phyloP scores from a whole-genome alignment of 202 grass and related monocot species.

The Panicum virgatum region DNA sequence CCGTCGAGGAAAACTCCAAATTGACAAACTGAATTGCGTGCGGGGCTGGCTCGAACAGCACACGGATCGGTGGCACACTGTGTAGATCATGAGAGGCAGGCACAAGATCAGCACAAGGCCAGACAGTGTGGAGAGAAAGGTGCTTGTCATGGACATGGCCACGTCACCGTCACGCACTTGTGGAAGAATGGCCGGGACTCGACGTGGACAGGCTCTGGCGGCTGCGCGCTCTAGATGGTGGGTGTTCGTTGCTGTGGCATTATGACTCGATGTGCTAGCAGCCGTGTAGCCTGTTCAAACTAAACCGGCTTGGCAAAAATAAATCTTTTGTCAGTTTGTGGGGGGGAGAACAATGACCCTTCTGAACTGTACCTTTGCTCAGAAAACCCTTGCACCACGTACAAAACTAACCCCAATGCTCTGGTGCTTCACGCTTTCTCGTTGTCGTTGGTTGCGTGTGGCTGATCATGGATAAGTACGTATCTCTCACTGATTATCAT shows the following conservation, averaged over 20 bases:
- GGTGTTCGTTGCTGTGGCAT: neutral
- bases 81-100: neutral
- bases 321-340: neutral
- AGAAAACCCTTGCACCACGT: neutral
- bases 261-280: neutral
- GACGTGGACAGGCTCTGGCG: neutral
- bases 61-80: neutral
- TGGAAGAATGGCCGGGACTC: neutral
- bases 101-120: neutral
- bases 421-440: too few relatives aligned
- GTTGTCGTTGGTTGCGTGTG: neutral
- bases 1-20: neutral
- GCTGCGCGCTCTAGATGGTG: neutral
- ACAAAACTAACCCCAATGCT: too few relatives aligned
- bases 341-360: neutral
- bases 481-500: too few relatives aligned
- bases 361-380: neutral
- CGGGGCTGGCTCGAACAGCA: neutral
- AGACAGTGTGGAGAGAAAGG: neutral
- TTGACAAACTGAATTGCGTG: neutral
- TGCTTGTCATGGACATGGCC: neutral
- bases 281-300: neutral
- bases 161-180: neutral
- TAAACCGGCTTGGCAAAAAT: neutral
- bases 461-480: too few relatives aligned